phyloP scores from a whole-genome alignment of 2,329 filamentous ascomycete genomes.

The Xylariaceae sp. region DNA sequence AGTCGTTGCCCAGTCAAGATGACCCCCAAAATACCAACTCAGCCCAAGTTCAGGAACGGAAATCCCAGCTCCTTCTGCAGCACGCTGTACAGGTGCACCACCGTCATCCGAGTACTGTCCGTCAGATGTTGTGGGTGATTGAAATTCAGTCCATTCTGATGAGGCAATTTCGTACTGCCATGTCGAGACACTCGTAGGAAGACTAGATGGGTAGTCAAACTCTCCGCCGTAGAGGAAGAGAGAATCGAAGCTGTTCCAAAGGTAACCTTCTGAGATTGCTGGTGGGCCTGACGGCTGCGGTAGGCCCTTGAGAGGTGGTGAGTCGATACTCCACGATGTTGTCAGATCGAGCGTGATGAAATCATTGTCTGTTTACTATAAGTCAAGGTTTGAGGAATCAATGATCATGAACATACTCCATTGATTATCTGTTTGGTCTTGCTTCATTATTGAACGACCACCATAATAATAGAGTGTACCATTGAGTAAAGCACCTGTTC shows the following conservation, averaged over 20 bases:
- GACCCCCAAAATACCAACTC: slow-evolving; percentile 78
- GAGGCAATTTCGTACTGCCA: slow-evolving; percentile 68
- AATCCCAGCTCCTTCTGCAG: slow-evolving; percentile 71
- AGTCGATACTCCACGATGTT: slow-evolving; percentile 66
- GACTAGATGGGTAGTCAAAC: slow-evolving; percentile 61
- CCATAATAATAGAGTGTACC: slow-evolving; percentile 77
- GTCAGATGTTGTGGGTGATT: slow-evolving; percentile 57
- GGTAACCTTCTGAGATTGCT: slow-evolving; percentile 67
- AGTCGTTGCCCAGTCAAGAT: slow-evolving; percentile 61
- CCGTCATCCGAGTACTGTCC: slow-evolving; percentile 61
- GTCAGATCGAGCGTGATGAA: slow-evolving; percentile 71
- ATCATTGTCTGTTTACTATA: slow-evolving; percentile 56
- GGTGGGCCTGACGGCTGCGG: slow-evolving; percentile 67
- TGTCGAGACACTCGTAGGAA: slow-evolving; percentile 58
- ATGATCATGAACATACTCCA: slow-evolving; percentile 57
- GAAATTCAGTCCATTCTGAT: slow-evolving; percentile 61
- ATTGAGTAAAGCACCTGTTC: slow-evolving; percentile 62
- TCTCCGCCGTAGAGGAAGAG: slow-evolving; percentile 74
- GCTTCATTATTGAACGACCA: slow-evolving; percentile 58
- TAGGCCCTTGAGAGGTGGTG: slow-evolving; percentile 61
- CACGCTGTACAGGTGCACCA: slow-evolving; percentile 59
- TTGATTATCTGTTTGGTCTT: slow-evolving; percentile 58
- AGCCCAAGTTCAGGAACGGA: slow-evolving; percentile 67
- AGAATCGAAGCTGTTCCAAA: slow-evolving; percentile 70
- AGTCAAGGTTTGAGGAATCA: background rate